Conservation (phyloP, 2,329 filamentous ascomycete species). For the Colletotrichum plurivorum region DNA sequence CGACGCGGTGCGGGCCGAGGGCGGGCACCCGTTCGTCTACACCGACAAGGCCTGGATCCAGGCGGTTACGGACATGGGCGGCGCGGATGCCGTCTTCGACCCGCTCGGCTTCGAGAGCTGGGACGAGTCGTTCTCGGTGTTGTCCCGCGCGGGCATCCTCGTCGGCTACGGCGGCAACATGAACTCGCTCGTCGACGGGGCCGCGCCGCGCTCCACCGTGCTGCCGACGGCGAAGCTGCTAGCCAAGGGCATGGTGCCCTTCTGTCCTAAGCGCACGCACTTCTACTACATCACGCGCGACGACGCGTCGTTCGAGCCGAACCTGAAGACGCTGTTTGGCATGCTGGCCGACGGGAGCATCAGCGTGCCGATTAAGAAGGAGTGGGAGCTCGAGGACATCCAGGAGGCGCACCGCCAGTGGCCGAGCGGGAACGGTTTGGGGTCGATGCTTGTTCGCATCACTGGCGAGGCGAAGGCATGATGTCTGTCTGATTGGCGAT, state of each 20-base stretch:
- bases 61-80: conserved; percentile 60
- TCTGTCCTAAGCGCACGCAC: conserved; percentile 46
- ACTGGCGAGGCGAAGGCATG: background rate
- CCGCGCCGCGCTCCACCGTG: conserved; percentile 51
- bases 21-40: conserved; percentile 62
- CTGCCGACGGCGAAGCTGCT: conserved; percentile 53
- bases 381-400: conserved; percentile 58
- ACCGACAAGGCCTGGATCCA: conserved; percentile 63
- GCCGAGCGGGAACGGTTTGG: conserved; percentile 52
- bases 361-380: conserved; percentile 53
- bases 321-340: conserved; percentile 49
- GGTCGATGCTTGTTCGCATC: conserved; percentile 52
- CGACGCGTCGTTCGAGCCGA: conserved; percentile 49
- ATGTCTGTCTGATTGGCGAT: background rate
- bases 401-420: conserved; percentile 54
- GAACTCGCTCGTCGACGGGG: conserved; percentile 45
- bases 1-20: conserved; percentile 52
- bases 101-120: conserved; percentile 65
- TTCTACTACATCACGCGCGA: conserved; percentile 56
- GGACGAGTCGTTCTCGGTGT: conserved; percentile 63
- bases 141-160: conserved; percentile 55
- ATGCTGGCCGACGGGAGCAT: conserved; percentile 51
- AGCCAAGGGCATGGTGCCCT: conserved; percentile 39
- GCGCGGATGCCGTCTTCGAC: conserved; percentile 63
- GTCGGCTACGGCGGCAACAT: conserved; percentile 57